Base-by-base conservation (phyloP, 495 filamentous ascomycete genomes). In the Usnea hakonensis region DNA sequence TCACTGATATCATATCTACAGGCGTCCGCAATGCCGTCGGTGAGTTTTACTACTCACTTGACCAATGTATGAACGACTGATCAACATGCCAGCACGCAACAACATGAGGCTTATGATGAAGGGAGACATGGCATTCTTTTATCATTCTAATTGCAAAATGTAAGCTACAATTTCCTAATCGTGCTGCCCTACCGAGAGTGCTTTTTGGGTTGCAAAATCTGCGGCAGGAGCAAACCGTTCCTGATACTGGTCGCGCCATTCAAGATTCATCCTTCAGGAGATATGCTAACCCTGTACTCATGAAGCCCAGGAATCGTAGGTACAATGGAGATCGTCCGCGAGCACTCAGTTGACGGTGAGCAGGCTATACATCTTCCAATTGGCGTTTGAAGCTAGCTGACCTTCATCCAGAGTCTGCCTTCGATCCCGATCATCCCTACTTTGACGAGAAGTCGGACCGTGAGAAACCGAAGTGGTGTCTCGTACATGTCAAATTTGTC, bases 101-200 rank as follows among this genome's bases (percentile, higher is more conserved):
- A 90, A 96, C 71, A 85, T 98, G 71, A 84, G 87, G 2, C 79
- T 85, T 7, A 98, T 97, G 94, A 90, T 88, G 72, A 83, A 86
- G 65, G 93, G 94, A 44, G 94, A 98, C 65, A 77, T 89, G 48
- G 92, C 91, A 40, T 96, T 98, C 76, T 97, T 98, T 77, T 98
- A 98, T 71, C 93, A 96, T 76, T 93, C 88, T n/a, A 95, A 91
- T 70, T 91, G 88, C 76, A 95, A 94, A 73, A 81, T 85, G 36
- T n/a, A n/a, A n/a, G n/a, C n/a, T n/a, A n/a, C n/a, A n/a, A n/a
- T n/a, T n/a, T n/a, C n/a, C n/a, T n/a, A n/a, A n/a, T n/a, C n/a
- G n/a, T n/a, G n/a, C n/a, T n/a, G n/a, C n/a, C n/a, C n/a, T n/a
- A n/a, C n/a, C n/a, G n/a, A n/a, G n/a, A n/a, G n/a, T n/a, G n/a